Evolutionary conservation across 192 early-diverging fungal genomes (phyloP).

Genomic region (Allomyces arbusculus): DNA sequence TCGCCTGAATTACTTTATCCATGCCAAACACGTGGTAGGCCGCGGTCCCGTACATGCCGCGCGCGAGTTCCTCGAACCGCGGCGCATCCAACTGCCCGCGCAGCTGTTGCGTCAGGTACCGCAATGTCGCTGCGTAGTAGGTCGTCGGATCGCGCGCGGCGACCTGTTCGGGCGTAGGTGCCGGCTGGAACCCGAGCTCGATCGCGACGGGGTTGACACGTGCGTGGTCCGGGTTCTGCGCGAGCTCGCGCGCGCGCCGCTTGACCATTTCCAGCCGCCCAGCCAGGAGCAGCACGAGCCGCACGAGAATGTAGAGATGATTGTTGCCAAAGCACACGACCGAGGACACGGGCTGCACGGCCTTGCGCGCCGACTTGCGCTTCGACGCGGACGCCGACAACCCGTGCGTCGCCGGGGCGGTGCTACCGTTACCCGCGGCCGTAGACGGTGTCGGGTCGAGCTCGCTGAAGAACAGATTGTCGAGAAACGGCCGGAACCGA

Average conservation of each 20-base stretch:
- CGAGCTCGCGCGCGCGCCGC: constrained; percentile 31
- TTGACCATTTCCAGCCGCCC: constrained; percentile 61
- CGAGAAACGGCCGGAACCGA: too few relatives aligned
- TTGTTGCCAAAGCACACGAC: constrained; percentile 70
- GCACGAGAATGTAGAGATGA: constrained; percentile 68
- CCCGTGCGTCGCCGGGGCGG: constrained; percentile 17
- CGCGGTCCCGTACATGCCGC: constrained; percentile 70
- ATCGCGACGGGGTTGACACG: constrained; percentile 32
- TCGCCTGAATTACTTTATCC: constrained; percentile 61
- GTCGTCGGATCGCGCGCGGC: constrained; percentile 16
- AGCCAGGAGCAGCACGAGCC: constrained; percentile 68
- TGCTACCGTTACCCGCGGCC: background rate
- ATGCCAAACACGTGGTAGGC: constrained; percentile 77
- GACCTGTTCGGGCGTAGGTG: background rate
- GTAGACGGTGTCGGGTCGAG: too few relatives aligned
- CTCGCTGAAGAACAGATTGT: too few relatives aligned
- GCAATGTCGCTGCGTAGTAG: constrained; percentile 58
- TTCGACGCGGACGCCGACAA: too few relatives aligned
- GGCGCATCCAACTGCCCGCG: constrained; percentile 57
- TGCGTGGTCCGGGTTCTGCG: constrained; percentile 7
- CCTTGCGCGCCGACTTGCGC: too few relatives aligned
- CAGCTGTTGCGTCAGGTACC: constrained; percentile 52
- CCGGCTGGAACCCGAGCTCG: constrained; percentile 20
- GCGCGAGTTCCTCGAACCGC: constrained; percentile 69
- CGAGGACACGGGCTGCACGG: background rate